Evolutionary conservation across 805 yeast genomes (phyloP).

Genomic region (Myxozyma geophila): DNA sequence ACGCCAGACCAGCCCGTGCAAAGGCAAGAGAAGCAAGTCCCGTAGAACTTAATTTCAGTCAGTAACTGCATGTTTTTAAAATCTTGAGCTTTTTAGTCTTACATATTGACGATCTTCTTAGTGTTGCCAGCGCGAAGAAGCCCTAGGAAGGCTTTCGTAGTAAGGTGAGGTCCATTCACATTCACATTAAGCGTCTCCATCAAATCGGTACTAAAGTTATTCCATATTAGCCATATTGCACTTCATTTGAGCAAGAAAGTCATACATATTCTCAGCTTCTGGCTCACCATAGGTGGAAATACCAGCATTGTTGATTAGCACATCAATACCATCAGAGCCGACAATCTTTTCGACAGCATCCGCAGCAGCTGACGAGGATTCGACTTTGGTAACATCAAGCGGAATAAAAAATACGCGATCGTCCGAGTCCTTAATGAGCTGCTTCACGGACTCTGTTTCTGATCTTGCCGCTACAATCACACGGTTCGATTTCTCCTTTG

Average conservation of each 20-base stretch:
- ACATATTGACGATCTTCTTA: conserved; percentile 3
- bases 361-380: background rate
- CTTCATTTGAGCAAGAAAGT: too few species aligned
- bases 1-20: background rate
- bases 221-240: too few species aligned
- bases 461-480: background rate
- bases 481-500: background rate
- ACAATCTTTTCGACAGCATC: background rate
- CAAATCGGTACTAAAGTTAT: conserved; percentile 1
- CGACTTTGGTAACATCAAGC: background rate
- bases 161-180: background rate
- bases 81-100: background rate
- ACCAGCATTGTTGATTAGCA: conserved; percentile 4
- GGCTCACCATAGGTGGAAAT: background rate
- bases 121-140: background rate
- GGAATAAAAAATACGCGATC: background rate
- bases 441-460: background rate
- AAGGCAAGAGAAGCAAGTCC: conserved; percentile 1
- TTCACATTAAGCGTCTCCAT: background rate
- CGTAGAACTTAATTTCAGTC: background rate
- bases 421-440: background rate
- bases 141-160: background rate
- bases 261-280: background rate
- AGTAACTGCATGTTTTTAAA: too few species aligned
- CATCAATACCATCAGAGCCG: background rate